Evolutionary conservation across 1,284 basidiomycete species (phyloP).

Genomic region (Abortiporus biennis): DNA sequence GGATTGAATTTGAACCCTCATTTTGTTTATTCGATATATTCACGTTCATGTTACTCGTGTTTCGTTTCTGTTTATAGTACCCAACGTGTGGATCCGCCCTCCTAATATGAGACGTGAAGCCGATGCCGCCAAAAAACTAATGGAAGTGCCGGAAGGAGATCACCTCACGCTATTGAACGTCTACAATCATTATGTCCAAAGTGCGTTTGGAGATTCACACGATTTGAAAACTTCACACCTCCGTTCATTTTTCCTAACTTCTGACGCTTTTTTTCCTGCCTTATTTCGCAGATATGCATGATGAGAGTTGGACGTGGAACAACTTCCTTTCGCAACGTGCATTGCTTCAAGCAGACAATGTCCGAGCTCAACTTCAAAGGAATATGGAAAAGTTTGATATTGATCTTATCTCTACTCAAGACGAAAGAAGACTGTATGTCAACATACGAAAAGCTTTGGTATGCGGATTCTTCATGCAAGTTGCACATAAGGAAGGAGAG

Average conservation of each 20-base stretch:
- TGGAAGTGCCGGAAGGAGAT: slow-evolving; percentile 93
- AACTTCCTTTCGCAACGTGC: slow-evolving; percentile 87
- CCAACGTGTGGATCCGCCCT: slow-evolving; percentile 92
- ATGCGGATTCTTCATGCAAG: slow-evolving; percentile 98
- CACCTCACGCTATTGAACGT: slow-evolving; percentile 95
- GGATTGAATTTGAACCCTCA: not conserved
- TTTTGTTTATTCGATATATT: not conserved
- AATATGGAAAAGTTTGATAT: slow-evolving; percentile 93
- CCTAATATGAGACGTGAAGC: slow-evolving; percentile 85
- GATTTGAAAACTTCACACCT: slow-evolving; percentile 7
- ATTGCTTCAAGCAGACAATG: slow-evolving; percentile 91
- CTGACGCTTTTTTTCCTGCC: not conserved
- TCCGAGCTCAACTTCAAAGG: slow-evolving; percentile 87
- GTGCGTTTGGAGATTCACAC: too few relatives aligned
- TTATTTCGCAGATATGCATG: slow-evolving; percentile 50
- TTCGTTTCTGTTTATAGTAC: slow-evolving; percentile 52
- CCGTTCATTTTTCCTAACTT: slow-evolving; percentile 1
- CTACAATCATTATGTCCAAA: slow-evolving; percentile 88
- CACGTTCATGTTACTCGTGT: not conserved
- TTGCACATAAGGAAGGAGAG: slow-evolving; percentile 94
- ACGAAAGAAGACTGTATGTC: slow-evolving; percentile 75
- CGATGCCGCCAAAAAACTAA: slow-evolving; percentile 85
- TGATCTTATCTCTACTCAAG: slow-evolving; percentile 72
- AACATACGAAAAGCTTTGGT: slow-evolving; percentile 85
- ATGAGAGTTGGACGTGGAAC: slow-evolving; percentile 90